A percentile compares a stretch with the other conserved stretches of the same genome.
phyloP scores from a whole-genome alignment of 805 yeast genomes.

The Ogataea chonburiensis region DNA sequence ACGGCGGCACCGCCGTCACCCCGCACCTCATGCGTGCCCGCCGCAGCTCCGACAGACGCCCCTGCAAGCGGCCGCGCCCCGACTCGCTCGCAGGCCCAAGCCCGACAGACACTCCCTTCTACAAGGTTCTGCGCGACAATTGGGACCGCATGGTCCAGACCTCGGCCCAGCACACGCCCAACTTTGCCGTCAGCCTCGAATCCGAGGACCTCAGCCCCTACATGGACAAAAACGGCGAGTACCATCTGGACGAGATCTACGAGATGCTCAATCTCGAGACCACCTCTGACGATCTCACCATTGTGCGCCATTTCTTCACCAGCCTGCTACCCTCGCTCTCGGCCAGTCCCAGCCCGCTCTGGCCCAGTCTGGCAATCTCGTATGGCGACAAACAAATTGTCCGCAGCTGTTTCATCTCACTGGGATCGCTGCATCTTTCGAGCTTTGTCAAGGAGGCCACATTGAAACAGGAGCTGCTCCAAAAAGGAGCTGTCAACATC shows the following conservation, averaged over 20 bases:
- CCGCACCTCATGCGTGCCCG: constrained; percentile 22
- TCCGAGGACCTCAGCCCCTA: constrained; percentile 2
- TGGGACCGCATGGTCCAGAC: constrained; percentile 5
- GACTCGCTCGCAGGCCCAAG: background rate
- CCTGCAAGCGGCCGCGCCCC: background rate
- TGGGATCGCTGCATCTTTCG: constrained; percentile 46
- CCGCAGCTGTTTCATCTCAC: constrained; percentile 47
- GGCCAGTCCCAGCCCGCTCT: constrained; percentile 43
- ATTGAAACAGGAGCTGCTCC: constrained; percentile 42
- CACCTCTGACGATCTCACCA: constrained; percentile 11
- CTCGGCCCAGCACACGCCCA: constrained; percentile 1
- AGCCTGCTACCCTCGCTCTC: constrained; percentile 41
- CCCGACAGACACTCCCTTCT: constrained; percentile 4
- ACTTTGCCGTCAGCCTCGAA: constrained; percentile 3
- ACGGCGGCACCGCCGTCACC: constrained; percentile 16
- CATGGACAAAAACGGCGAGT: constrained; percentile 7
- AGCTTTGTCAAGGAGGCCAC: constrained; percentile 35
- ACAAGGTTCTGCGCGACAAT: constrained; percentile 8
- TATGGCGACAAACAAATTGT: constrained; percentile 51
- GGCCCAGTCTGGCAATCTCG: constrained; percentile 49
- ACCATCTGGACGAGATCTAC: constrained; percentile 10
- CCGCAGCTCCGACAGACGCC: background rate
- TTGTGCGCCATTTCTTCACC: constrained; percentile 35
- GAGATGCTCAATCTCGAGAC: constrained; percentile 8
- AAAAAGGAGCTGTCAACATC: constrained; percentile 45